Conservation (phyloP, 108 stramenopile species). For the Cafeteria roenbergensis region DNA sequence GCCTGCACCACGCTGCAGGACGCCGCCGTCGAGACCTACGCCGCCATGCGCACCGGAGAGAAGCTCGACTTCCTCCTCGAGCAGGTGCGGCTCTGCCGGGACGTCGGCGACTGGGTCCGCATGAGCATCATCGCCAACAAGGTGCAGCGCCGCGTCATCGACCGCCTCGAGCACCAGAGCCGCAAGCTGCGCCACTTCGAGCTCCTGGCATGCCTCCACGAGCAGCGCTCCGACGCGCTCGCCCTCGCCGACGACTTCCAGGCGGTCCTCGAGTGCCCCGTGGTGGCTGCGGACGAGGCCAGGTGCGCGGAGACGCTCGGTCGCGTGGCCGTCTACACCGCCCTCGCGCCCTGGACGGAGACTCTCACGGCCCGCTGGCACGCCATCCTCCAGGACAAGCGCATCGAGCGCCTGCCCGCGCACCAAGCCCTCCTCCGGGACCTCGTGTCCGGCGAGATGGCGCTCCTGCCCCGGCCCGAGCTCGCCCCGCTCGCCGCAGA, state of each 20-base stretch:
- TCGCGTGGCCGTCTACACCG: constrained; percentile 68
- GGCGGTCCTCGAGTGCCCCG: constrained; percentile 61
- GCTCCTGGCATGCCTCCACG: constrained; percentile 72
- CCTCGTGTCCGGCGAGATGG: constrained; percentile 9
- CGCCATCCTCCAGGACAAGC: constrained; percentile 52
- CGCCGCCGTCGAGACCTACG: constrained; percentile 96
- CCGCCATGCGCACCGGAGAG: constrained; percentile 77
- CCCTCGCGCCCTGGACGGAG: constrained; percentile 60
- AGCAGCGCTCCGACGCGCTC: constrained; percentile 73
- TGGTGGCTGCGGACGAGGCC: constrained; percentile 38
- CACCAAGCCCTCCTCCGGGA: constrained; percentile 10
- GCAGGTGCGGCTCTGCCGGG: constrained; percentile 84
- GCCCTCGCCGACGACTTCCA: constrained; percentile 77
- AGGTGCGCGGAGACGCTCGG: constrained; percentile 64
- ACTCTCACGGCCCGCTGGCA: constrained; percentile 83
- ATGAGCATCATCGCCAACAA: constrained; percentile 85
- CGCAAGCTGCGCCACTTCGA: constrained; percentile 74
- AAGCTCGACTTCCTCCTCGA: constrained; percentile 97
- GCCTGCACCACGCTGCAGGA: constrained; percentile 85
- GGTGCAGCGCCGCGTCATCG: constrained; percentile 67
- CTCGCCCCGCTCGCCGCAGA: not conserved
- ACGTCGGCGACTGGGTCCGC: constrained; percentile 80
- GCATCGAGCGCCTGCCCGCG: constrained; percentile 32
- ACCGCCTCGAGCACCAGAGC: constrained; percentile 72
- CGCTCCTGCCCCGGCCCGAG: constrained; percentile 8